phyloP scores from a whole-genome alignment of 2,329 filamentous ascomycete genomes.

The Daldinia eschscholtzii region DNA sequence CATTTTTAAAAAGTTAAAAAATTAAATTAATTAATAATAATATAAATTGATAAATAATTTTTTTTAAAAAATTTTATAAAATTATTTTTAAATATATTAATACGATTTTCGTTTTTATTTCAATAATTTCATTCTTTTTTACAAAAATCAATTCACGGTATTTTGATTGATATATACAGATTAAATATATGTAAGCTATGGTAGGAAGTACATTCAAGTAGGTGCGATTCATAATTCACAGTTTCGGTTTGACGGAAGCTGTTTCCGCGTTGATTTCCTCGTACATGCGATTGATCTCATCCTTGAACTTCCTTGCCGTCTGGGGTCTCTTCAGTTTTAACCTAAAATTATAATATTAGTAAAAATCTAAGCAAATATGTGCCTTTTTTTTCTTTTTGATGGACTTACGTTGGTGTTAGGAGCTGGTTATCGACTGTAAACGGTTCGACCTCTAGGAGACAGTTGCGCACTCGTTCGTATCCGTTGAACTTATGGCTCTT shows the following conservation, averaged over 20 bases:
- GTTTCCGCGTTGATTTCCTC: slow-evolving; percentile 62
- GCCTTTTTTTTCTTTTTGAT: background rate
- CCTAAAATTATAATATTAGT: slow-evolving; percentile 54
- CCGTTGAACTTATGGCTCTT: slow-evolving; percentile 90
- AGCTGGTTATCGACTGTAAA: slow-evolving; percentile 95
- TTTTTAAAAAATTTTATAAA: slow-evolving; percentile 17
- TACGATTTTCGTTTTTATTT: background rate
- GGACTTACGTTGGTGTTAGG: slow-evolving; percentile 83
- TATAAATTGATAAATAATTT: slow-evolving; percentile 21
- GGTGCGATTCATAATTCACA: slow-evolving; percentile 53
- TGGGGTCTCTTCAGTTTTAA: slow-evolving; percentile 72
- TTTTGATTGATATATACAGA: slow-evolving; percentile 28
- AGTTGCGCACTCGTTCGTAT: slow-evolving; percentile 84
- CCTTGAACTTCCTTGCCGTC: slow-evolving; percentile 64
- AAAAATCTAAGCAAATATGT: slow-evolving; percentile 1
- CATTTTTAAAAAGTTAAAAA: slow-evolving; percentile 23
- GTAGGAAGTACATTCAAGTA: background rate
- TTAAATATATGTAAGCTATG: background rate
- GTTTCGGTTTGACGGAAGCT: slow-evolving; percentile 57
- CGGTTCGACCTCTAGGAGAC: slow-evolving; percentile 83
- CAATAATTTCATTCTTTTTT: slow-evolving; percentile 13
- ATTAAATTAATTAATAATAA: slow-evolving; percentile 15
- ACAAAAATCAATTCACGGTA: background rate
- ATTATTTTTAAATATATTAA: slow-evolving; percentile 19
- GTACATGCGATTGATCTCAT: slow-evolving; percentile 69